A percentile compares a stretch with the other conserved stretches of the same genome.
Conservation (phyloP, 306 rosid genomes). For the Arachis stenosperma region DNA sequence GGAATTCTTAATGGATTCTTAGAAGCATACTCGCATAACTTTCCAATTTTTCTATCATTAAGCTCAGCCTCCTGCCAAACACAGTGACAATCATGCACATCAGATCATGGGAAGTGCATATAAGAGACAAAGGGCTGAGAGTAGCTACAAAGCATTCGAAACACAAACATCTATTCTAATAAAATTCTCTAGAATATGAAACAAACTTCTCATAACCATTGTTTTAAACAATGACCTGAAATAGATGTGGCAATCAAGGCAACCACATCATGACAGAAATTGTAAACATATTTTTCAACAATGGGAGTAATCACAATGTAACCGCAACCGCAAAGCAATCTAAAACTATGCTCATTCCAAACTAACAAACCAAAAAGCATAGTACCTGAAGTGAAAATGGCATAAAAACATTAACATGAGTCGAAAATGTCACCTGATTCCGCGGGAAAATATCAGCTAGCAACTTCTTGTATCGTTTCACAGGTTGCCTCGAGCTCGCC, state of each 20-base stretch:
- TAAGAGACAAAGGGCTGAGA: slow-evolving; percentile 1
- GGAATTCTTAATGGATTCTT: slow-evolving; percentile 58
- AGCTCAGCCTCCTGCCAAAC: slow-evolving; percentile 51
- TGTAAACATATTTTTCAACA: neutral
- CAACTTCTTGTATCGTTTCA: slow-evolving; percentile 92
- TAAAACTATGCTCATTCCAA: neutral
- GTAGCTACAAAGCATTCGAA: slow-evolving; percentile 26
- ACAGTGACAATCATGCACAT: slow-evolving; percentile 27
- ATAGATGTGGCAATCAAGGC: neutral
- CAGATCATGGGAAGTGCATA: slow-evolving; percentile 13
- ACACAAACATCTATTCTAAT: neutral
- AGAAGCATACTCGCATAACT: slow-evolving; percentile 56
- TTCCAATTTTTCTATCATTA: slow-evolving; percentile 58
- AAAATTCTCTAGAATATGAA: slow-evolving; percentile 14
- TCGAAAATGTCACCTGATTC: slow-evolving; percentile 65
- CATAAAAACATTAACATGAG: neutral
- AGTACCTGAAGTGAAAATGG: slow-evolving; percentile 1
- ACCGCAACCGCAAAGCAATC: neutral
- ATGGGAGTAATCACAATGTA: neutral
- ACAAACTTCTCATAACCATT: neutral
- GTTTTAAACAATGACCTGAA: too few species aligned
- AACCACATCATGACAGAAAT: neutral
- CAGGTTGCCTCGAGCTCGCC: slow-evolving; percentile 93
- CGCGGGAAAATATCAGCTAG: slow-evolving; percentile 82
- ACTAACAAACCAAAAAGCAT: slow-evolving; percentile 11